Evolutionary conservation across 116 monocot species (phyloP).

Genomic region (Cymodocea nodosa): DNA sequence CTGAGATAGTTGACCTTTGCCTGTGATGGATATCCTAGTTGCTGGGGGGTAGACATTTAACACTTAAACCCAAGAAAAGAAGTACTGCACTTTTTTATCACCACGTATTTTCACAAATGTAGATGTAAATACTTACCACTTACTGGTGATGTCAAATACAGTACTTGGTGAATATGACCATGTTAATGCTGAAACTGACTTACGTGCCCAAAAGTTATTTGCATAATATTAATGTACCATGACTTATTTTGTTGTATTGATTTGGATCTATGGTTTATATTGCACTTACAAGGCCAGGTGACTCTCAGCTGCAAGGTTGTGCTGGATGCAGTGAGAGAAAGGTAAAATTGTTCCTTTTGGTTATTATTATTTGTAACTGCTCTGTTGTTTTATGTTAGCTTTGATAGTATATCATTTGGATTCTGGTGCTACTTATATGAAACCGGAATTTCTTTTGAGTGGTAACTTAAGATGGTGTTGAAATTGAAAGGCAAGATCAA

Average conservation of each 20-base stretch:
- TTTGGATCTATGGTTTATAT: not conserved
- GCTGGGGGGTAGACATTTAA: not conserved
- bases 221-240: not conserved
- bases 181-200: not conserved
- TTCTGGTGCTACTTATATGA: too few species aligned
- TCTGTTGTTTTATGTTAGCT: not conserved
- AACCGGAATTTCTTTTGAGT: too few species aligned
- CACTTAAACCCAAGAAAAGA: too few species aligned
- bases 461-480: too few species aligned
- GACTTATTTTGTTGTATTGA: not conserved
- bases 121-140: not conserved
- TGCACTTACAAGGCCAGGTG: constrained; percentile 3
- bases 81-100: not conserved
- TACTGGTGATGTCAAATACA: too few species aligned
- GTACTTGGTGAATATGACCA: not conserved
- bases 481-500: too few species aligned
- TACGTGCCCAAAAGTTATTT: not conserved
- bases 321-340: not conserved
- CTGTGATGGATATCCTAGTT: not conserved
- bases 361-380: not conserved
- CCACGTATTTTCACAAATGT: not conserved
- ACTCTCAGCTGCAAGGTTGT: not conserved
- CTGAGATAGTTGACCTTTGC: not conserved
- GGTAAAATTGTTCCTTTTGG: not conserved
- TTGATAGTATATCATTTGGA: not conserved